Evolutionary conservation across 805 yeast species (phyloP), one percentile per base, ranked within the genome.

Genomic region (Priceomyces carsonii): DNA sequence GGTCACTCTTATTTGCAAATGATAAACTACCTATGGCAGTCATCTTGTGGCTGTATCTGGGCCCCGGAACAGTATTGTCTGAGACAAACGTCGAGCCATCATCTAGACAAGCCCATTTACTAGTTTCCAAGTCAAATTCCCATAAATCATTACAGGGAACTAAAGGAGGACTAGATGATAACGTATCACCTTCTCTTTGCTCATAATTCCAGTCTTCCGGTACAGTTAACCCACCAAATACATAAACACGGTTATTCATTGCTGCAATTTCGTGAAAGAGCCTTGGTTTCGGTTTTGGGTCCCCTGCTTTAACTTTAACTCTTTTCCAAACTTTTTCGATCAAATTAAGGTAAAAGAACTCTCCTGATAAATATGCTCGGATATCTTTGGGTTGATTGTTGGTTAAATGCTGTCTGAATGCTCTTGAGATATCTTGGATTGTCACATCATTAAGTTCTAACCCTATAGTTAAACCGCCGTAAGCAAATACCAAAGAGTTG

Each of bases 381-480:
- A 62, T 32, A 39, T 52, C 41, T 29, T 55, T 55, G 16, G 46
- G 44, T 31, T 55, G 59, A 33, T 51, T 43, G 40, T 53, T 55
- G 29, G 57, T 46, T 19, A 60, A 35, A 28, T 55, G 58, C 58
- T 48, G 45, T 39, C 56, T 35, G 43, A 77, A 67, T n/a, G 61
- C 63, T 10, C 48, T 40, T 32, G 61, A 51, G 20, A 80, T 53
- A 18, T 66, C 69, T 2, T 53, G 50, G 13, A 72, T 53, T 8
- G 73, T 61, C 18, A 70, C 59, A 2, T 62, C 49, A 3, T 58
- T 47, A 24, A 81, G 49, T 30, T 75, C 74, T 12, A 84, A 49
- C 1, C 82, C 84, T 7, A 79, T 56, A 0, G 79, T 73, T 12
- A 81, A 58, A 0, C 93, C 93, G n/a, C 90, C 91, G 52, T 67